A percentile compares a stretch with the other conserved stretches of the same genome.
These are phyloP conservation scores for Theileria orientalis DNA, from an alignment of 169 alveolate genomes.

Conservation along the genomic window DNA sequence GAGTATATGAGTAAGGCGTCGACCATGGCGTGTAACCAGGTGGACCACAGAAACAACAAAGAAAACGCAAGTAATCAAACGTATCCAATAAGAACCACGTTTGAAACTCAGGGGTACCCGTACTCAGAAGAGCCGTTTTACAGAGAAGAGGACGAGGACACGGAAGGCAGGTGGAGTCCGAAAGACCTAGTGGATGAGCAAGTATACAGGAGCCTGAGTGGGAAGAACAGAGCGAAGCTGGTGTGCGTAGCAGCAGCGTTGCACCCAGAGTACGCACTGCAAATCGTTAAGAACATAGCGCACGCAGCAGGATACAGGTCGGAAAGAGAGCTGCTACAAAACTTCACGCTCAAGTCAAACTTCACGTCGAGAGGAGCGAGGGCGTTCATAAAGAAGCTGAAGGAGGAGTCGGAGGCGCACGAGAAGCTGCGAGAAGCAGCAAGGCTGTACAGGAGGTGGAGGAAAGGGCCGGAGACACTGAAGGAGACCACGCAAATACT, in stretches of 20 bases:
- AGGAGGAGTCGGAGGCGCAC: constrained; percentile 62
- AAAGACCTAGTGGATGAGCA: constrained; percentile 31
- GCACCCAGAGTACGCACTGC: constrained; percentile 66
- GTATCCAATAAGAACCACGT: constrained; percentile 49
- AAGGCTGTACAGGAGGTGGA: constrained; percentile 11
- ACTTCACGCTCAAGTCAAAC: constrained; percentile 45
- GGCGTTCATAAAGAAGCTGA: constrained; percentile 55
- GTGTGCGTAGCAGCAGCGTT: constrained; percentile 68
- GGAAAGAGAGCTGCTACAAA: constrained; percentile 67
- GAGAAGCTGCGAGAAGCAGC: constrained; percentile 39
- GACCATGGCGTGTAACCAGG: constrained; percentile 49
- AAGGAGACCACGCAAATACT: constrained; percentile 18
- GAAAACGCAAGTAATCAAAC: constrained; percentile 31
- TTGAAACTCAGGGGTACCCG: constrained; percentile 50
- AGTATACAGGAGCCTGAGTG: constrained; percentile 35
- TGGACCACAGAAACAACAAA: constrained; percentile 1
- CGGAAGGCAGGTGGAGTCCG: constrained; percentile 35
- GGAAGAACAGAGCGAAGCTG: constrained; percentile 59
- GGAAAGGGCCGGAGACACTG: background rate
- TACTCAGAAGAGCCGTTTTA: constrained; percentile 39
- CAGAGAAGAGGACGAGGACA: constrained; percentile 2
- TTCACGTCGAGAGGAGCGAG: constrained; percentile 75
- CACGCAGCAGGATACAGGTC: constrained; percentile 67
- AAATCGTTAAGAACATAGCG: constrained; percentile 66
- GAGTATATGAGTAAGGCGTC: constrained; percentile 50